These are phyloP conservation scores for Saccharomyces kudriavzevii DNA, from an alignment of 805 yeast genomes.

Conservation along the genomic window DNA sequence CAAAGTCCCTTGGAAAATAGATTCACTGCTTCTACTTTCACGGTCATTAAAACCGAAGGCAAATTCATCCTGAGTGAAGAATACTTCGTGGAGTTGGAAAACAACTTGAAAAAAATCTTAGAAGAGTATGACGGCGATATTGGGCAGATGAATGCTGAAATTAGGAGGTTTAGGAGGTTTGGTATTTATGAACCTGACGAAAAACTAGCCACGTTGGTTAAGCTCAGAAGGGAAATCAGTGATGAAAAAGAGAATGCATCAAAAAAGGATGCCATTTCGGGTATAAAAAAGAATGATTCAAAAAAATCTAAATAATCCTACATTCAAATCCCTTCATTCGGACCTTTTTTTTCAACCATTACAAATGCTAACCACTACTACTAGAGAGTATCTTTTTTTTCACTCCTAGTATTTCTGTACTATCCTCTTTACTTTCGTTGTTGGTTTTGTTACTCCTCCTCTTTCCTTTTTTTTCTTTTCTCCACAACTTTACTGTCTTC, in stretches of 20 bases:
- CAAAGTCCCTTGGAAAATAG: conserved; percentile 45
- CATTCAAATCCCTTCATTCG: background rate
- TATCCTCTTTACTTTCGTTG: background rate
- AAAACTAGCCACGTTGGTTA: conserved; percentile 20
- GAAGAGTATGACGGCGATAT: conserved; percentile 31
- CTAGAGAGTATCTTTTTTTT: background rate
- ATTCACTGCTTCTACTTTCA: conserved; percentile 28
- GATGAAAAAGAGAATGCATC: conserved; percentile 39
- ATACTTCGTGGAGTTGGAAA: conserved; percentile 45
- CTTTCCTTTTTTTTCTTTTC: background rate
- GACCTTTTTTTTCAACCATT: background rate
- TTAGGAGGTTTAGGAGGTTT: conserved; percentile 58
- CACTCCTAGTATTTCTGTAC: background rate
- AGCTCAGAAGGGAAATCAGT: conserved; percentile 20
- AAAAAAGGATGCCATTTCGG: conserved; percentile 37
- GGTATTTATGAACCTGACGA: conserved; percentile 51
- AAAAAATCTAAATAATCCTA: background rate
- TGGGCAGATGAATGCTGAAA: conserved; percentile 32
- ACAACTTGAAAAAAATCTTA: conserved; percentile 35
- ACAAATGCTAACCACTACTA: background rate
- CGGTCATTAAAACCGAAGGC: conserved; percentile 34
- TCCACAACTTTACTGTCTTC: background rate
- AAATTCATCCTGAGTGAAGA: conserved; percentile 51
- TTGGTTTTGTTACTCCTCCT: background rate
- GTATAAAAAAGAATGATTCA: background rate